These are phyloP conservation scores for Phyllosticta capitalensis DNA, from an alignment of 2,329 filamentous ascomycete genomes.

Conservation along the genomic window DNA sequence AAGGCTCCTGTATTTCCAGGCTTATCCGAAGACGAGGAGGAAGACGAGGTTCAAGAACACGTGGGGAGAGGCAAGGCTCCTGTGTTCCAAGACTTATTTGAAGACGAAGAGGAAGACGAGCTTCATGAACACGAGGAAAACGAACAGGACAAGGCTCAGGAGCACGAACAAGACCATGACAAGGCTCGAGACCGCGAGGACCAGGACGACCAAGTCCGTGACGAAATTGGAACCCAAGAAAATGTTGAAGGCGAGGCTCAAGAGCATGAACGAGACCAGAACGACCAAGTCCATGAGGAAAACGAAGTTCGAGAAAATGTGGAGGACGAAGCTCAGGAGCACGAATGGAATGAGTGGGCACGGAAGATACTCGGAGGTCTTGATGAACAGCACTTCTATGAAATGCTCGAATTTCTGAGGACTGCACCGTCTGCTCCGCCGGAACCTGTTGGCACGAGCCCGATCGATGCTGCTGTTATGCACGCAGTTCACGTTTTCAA, in stretches of 20 bases:
- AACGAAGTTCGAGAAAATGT: background rate
- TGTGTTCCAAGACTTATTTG: background rate
- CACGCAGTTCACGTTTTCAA: background rate
- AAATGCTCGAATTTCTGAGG: background rate
- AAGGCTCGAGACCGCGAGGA: too few species aligned
- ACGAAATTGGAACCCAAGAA: too few species aligned
- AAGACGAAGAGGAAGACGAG: background rate
- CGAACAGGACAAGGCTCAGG: background rate
- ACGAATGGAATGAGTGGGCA: background rate
- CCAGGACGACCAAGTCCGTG: too few species aligned
- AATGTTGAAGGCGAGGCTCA: too few species aligned
- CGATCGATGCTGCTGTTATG: background rate
- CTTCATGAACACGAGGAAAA: background rate
- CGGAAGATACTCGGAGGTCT: background rate
- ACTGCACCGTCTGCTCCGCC: background rate
- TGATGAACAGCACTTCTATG: background rate
- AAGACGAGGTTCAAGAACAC: background rate
- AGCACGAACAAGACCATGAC: background rate
- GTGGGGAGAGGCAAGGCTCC: background rate
- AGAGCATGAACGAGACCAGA: too few species aligned
- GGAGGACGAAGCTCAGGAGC: background rate
- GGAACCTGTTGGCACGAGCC: background rate
- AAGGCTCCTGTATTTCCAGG: background rate
- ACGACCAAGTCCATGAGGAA: too few species aligned
- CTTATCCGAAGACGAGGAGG: background rate